phyloP scores from a whole-genome alignment of 805 yeast genomes.

The Saccharomycopsis oosterbeekiorum region DNA sequence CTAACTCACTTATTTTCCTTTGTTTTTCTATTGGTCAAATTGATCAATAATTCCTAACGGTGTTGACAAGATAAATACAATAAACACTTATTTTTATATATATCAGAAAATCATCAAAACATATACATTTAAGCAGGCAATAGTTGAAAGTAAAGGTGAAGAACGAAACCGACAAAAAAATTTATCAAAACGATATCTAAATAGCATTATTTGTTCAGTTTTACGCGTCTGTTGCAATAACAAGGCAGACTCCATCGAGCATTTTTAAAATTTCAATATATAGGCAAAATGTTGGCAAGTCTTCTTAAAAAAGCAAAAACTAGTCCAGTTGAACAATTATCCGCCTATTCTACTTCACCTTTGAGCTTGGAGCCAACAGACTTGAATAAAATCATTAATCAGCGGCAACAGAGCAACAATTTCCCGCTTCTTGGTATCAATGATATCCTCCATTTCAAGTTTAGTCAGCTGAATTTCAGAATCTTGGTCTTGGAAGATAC shows the following conservation, averaged over 20 bases:
- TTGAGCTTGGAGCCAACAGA: slow-evolving; percentile 6
- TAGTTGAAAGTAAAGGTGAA: too few species aligned
- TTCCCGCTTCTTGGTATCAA: slow-evolving; percentile 13
- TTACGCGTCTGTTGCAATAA: too few species aligned
- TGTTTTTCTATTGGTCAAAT: too few species aligned
- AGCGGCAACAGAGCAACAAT: slow-evolving; percentile 3
- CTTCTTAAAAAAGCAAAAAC: slow-evolving; percentile 13
- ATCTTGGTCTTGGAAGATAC: slow-evolving; percentile 17
- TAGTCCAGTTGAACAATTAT: slow-evolving; percentile 13
- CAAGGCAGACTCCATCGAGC: not conserved
- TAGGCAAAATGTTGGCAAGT: slow-evolving; percentile 10
- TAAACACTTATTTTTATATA: too few species aligned
- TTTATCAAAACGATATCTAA: too few species aligned
- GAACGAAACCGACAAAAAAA: too few species aligned
- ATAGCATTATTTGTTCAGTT: too few species aligned
- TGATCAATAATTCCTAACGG: too few species aligned
- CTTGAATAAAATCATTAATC: not conserved
- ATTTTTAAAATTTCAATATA: too few species aligned
- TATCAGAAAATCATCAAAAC: too few species aligned
- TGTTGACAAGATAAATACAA: too few species aligned
- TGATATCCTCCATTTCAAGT: slow-evolving; percentile 4
- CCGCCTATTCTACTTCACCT: slow-evolving; percentile 12
- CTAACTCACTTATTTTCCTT: not conserved
- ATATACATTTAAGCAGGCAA: too few species aligned
- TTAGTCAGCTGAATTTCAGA: slow-evolving; percentile 11